These are phyloP conservation scores for Viridothelium virens DNA, from an alignment of 495 filamentous ascomycete genomes.

Conservation along the genomic window DNA sequence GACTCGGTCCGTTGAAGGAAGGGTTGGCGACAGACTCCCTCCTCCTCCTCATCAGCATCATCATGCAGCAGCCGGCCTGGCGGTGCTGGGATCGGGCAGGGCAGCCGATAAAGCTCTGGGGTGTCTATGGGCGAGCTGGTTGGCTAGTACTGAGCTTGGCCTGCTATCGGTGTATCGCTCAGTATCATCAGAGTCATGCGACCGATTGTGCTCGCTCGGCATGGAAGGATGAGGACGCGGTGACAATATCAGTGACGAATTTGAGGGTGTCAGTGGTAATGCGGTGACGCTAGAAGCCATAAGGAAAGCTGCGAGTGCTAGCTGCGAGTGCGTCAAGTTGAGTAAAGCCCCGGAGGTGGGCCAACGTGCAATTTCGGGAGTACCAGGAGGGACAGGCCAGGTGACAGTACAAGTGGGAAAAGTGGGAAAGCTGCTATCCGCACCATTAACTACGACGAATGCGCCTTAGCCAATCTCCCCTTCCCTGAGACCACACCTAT, in stretches of 20 bases:
- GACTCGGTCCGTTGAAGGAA: not conserved
- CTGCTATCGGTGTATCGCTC: not conserved
- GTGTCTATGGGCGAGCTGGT: not conserved
- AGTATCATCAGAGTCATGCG: not conserved
- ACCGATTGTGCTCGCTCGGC: not conserved
- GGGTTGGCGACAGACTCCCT: not conserved
- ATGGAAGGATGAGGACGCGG: not conserved
- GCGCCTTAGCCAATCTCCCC: not conserved
- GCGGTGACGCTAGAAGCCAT: not conserved
- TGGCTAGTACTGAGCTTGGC: not conserved
- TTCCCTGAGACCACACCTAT: not conserved
- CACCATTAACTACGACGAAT: not conserved
- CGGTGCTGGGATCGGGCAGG: not conserved
- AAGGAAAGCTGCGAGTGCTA: not conserved
- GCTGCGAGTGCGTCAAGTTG: not conserved
- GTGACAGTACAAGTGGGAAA: not conserved
- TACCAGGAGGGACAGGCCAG: not conserved
- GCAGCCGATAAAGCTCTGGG: not conserved
- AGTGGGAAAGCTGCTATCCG: not conserved
- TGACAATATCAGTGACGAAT: not conserved
- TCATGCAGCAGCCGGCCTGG: not conserved
- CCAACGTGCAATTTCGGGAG: slow-evolving; percentile 10
- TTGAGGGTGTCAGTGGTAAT: not conserved
- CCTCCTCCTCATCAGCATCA: not conserved
- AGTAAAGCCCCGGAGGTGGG: slow-evolving; percentile 1